Conservation (phyloP, 345 rosid genomes). For the Eucalyptus virginea region DNA sequence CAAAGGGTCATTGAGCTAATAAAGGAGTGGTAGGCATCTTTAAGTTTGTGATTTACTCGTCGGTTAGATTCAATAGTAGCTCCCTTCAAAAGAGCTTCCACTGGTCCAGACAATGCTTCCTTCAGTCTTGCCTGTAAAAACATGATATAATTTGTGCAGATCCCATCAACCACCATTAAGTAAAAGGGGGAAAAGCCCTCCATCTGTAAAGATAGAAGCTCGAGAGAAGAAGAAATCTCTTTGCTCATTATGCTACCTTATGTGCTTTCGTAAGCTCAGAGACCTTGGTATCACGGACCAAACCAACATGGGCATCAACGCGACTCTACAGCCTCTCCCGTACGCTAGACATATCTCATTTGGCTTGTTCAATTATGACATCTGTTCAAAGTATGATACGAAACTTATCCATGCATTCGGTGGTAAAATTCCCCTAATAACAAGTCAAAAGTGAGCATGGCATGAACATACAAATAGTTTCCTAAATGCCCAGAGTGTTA, state of each 20-base stretch:
- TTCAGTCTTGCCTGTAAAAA: constrained; percentile 54
- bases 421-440: too few species aligned
- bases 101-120: constrained; percentile 66
- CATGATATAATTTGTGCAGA: background rate
- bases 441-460: background rate
- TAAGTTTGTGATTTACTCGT: too few species aligned
- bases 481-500: too few species aligned
- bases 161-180: background rate
- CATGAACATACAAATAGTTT: too few species aligned
- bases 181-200: background rate
- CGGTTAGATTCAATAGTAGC: too few species aligned
- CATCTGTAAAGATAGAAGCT: background rate
- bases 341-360: constrained; percentile 75
- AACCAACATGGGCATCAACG: constrained; percentile 69
- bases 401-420: too few species aligned
- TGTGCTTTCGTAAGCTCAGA: constrained; percentile 29
- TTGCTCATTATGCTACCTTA: constrained; percentile 37
- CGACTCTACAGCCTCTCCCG: constrained; percentile 75
- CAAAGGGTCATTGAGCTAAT: too few species aligned
- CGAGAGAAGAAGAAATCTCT: background rate
- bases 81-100: constrained; percentile 5
- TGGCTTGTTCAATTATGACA: constrained; percentile 73
- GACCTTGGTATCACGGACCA: constrained; percentile 39
- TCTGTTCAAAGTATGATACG: constrained; percentile 26
- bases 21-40: too few species aligned